Percentiles rank a stretch among this genome's conserved stretches.
phyloP scores from a whole-genome alignment of 2,329 filamentous ascomycete genomes.

The Verticillium klebahnii region DNA sequence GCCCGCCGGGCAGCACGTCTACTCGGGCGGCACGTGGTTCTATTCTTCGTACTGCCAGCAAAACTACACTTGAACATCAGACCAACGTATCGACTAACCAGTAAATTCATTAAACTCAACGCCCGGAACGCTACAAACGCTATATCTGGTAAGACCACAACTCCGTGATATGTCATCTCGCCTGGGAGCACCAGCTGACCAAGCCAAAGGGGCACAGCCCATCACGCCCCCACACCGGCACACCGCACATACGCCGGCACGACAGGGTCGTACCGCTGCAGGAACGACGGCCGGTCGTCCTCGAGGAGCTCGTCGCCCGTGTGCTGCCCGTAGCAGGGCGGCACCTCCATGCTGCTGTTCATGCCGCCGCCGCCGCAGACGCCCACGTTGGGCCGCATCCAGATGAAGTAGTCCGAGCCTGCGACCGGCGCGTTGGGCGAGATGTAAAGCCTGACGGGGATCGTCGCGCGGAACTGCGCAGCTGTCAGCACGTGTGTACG shows the following conservation, averaged over 20 bases:
- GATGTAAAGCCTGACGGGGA: conserved; percentile 3
- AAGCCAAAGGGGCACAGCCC: background rate
- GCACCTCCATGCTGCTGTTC: background rate
- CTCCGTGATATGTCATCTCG: too few relatives aligned
- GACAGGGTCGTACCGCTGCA: background rate
- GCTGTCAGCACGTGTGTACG: background rate
- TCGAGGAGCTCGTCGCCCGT: background rate
- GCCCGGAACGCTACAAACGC: too few relatives aligned
- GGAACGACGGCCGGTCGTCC: background rate
- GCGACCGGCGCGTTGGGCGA: conserved; percentile 3
- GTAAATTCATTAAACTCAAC: too few relatives aligned
- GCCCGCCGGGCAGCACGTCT: background rate
- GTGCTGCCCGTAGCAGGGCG: background rate
- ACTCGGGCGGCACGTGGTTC: background rate
- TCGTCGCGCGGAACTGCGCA: background rate
- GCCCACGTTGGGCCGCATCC: background rate
- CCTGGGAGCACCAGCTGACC: too few relatives aligned
- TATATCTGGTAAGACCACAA: too few relatives aligned
- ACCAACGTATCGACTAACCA: too few relatives aligned
- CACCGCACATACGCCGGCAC: background rate
- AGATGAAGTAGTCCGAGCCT: background rate
- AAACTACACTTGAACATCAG: background rate
- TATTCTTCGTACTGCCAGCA: background rate
- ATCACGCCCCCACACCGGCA: background rate
- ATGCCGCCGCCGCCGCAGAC: background rate